Conservation (phyloP, 2,329 filamentous ascomycete species). For the Shiraia bambusicola region DNA sequence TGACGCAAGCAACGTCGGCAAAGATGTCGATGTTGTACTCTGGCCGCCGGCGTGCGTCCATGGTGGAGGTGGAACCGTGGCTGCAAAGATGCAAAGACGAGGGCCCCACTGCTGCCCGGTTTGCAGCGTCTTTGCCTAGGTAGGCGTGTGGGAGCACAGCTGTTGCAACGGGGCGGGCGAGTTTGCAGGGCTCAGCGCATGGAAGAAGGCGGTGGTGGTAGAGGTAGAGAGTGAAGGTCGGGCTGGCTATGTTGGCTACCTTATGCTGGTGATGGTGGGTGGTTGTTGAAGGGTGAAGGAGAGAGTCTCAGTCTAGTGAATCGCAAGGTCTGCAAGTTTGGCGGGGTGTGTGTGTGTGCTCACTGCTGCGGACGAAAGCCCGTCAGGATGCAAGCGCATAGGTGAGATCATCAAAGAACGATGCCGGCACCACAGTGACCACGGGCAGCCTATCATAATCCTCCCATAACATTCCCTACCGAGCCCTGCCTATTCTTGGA, state of each 20-base stretch:
- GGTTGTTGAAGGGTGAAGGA: slow-evolving; percentile 9
- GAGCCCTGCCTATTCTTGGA: slow-evolving; percentile 12
- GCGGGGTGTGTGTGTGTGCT: slow-evolving; percentile 10
- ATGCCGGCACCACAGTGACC: slow-evolving; percentile 2
- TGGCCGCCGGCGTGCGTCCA: slow-evolving; percentile 69
- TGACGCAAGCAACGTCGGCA: slow-evolving; percentile 83
- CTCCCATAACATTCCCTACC: slow-evolving; percentile 9
- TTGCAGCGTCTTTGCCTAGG: slow-evolving; percentile 10
- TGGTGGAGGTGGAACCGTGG: slow-evolving; percentile 37
- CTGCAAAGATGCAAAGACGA: slow-evolving; percentile 1
- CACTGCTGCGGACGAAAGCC: slow-evolving; percentile 13
- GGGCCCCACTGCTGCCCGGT: slow-evolving; percentile 10
- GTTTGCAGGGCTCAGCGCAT: background rate
- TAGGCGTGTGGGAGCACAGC: slow-evolving; percentile 11
- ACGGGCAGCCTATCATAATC: slow-evolving; percentile 15
- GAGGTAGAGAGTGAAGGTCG: too few species aligned
- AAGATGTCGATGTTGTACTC: slow-evolving; percentile 95
- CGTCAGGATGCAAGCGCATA: slow-evolving; percentile 12
- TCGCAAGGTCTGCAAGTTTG: slow-evolving; percentile 4
- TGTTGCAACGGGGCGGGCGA: slow-evolving; percentile 1
- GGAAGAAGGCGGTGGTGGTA: too few species aligned
- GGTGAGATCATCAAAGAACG: slow-evolving; percentile 22
- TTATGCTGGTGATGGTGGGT: slow-evolving; percentile 1
- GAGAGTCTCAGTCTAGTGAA: slow-evolving; percentile 6
- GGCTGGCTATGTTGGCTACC: background rate